Base-by-base conservation (phyloP, 2,329 filamentous ascomycete species). In the Trichoderma sp. region DNA sequence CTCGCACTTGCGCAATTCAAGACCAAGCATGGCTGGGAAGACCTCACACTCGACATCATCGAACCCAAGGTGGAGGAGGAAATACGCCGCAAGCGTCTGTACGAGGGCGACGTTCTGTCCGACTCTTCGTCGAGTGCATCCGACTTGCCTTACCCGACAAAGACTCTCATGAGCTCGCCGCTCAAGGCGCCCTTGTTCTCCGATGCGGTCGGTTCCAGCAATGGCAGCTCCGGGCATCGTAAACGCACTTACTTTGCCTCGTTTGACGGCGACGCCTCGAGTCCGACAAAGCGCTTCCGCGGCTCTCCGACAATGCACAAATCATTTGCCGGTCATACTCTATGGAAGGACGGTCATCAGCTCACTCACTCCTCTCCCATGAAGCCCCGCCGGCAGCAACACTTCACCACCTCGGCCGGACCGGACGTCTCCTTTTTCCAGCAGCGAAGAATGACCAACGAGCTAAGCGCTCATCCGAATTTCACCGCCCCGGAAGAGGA, bases 1-100 rank as follows among this genome's bases (percentile, higher is more conserved):
- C 89, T 99, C 70, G 95, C 96, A 69, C 89, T 98, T 72, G 96
- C 96, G 78, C 96, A 96, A 81, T 96, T 97, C 87, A 98, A 98
- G 83, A 94, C 96, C 74, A 94, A 96, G 81, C 91, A 97, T 83
- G 94, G 94, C 78, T 96, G 94, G 90, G 91, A 97, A 81, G 92
- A 96, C 80, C 87, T 97, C 78, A 92, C 91, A 71, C 88, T 96
- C 76, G 92, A 94, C 78, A 90, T 86, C 71, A 93, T 97, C 81
- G 93, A 97, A 81, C 93, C 93, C 63, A 91, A 90, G 78, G 83
- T 95, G 71, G 91, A 95, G 77, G 88, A 94, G 77, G 88, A 95
- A 81, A 85, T 94, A 77, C 88, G 91, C 81, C 87, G 90, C 74
- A 91, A 90, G 81, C 87, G 91, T 74, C 84, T 90, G 66, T 83